Evolutionary conservation across 139 green algal species (phyloP).

Genomic region (Trebouxia sp.): DNA sequence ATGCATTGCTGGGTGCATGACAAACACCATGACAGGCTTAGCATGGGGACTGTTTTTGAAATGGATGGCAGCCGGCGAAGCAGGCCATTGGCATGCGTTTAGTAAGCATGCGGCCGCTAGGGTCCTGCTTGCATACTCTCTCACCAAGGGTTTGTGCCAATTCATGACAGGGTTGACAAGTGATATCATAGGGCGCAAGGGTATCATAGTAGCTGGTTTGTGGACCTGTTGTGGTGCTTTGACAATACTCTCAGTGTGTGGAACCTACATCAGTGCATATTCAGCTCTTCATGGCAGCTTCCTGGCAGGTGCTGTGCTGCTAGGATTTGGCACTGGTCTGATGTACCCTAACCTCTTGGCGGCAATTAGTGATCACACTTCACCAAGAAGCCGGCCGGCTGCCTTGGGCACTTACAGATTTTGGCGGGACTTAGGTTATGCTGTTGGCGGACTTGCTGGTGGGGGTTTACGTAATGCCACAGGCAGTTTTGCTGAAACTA

Average conservation of each 20-base stretch:
- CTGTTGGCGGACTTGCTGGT: conserved; percentile 9
- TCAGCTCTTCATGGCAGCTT: neutral
- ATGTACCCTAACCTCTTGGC: conserved; percentile 24
- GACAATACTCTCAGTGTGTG: neutral
- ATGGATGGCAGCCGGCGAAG: neutral
- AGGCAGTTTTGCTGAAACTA: conserved; percentile 15
- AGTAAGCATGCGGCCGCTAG: neutral
- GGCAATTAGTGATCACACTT: conserved; percentile 21
- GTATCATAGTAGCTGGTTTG: neutral
- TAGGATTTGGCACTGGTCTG: conserved; percentile 5
- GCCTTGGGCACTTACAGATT: conserved; percentile 14
- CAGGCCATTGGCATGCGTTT: neutral
- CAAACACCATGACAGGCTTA: conserved; percentile 26
- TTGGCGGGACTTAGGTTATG: conserved; percentile 16
- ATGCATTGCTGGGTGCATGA: conserved; percentile 15
- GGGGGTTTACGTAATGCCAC: conserved; percentile 16
- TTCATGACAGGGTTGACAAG: conserved; percentile 20
- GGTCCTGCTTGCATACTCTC: neutral
- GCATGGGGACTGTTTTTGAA: conserved; percentile 21
- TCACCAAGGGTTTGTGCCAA: neutral
- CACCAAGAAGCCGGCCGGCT: conserved; percentile 1
- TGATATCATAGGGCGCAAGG: conserved; percentile 18
- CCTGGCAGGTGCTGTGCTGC: neutral
- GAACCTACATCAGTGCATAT: neutral
- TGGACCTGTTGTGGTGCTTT: conserved; percentile 13